A percentile compares a stretch with the other conserved stretches of the same genome.
phyloP scores from a whole-genome alignment of 163 green algal genomes.

The Chlorella variabilis region DNA sequence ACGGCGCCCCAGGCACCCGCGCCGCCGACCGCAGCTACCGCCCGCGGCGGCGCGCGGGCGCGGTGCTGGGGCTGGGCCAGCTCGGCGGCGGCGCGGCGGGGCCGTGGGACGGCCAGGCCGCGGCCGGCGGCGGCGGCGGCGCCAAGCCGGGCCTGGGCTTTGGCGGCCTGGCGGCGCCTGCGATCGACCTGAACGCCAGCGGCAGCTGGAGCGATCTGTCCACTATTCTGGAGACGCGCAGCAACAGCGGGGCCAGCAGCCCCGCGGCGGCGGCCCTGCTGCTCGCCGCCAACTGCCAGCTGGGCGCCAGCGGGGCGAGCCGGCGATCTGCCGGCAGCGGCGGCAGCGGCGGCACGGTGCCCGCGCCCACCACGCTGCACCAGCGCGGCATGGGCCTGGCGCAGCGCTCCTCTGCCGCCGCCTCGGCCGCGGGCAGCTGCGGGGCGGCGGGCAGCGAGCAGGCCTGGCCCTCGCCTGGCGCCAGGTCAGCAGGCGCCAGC shows the following conservation, averaged over 20 bases:
- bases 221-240: slow-evolving; percentile 24
- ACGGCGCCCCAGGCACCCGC: neutral
- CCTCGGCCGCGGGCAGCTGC: neutral
- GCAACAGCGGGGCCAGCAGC: slow-evolving; percentile 7
- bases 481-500: neutral
- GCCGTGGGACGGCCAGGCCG: neutral
- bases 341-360: neutral
- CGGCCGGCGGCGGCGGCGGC: neutral
- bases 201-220: slow-evolving; percentile 26
- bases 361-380: neutral
- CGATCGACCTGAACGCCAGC: slow-evolving; percentile 8
- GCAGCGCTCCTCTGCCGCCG: neutral
- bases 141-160: neutral
- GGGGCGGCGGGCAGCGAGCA: neutral
- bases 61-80: neutral
- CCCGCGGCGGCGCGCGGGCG: slow-evolving; percentile 7
- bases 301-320: neutral
- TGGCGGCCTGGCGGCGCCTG: neutral
- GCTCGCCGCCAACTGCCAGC: neutral
- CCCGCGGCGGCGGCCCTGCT: neutral
- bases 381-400: neutral
- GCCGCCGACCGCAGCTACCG: slow-evolving; percentile 21
- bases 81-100: neutral
- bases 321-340: neutral
- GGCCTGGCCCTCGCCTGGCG: neutral